Evolutionary conservation across 2,329 filamentous ascomycete genomes (phyloP), one percentile per base, ranked within the genome.

Genomic region (Colletotrichum chlorophyti): DNA sequence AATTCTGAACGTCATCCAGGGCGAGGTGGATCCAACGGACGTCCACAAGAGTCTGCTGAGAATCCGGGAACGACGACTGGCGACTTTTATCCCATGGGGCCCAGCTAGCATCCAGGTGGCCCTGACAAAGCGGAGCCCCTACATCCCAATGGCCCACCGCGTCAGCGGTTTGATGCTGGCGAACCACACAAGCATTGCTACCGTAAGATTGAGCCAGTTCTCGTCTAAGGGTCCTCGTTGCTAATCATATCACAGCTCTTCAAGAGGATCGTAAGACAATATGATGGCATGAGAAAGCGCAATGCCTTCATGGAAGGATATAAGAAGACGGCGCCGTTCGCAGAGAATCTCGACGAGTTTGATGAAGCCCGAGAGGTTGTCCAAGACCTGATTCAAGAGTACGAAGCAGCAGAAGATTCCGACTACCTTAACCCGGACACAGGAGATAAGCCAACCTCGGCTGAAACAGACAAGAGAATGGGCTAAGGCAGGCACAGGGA

Each of bases 1-100:
- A 43, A 98, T 99, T 66, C 82, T 99, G 63, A 98, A 99, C 75
- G 97, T 99, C 68, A 99, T 99, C 68, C 95, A 98, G 79, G 95
- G 95, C 69, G 95, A 99, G 74, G 95, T 96, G 34, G 96, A 99
- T 71, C 94, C 95, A 8, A 98, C 94, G 3, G 96, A 99, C 75
- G 91, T 99, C 54, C 95, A 99, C 81, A 99, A 99, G 84, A 98
- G 94, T 64, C 81, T 99, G 57, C 86, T 99, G 58, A 91, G 95
- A 64, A 99, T 99, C 70, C 89, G 95, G 46, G 95, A 99, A 79
- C 89, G 95, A 46, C 88, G 92, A 59, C 83, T 99, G 51, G 96
- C 95, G 9, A 96, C 92, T 0, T 99, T 99, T 70, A 99, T 99
- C 63, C 95, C 96, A 9, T 99, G 95, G 95, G 95, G 95, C 0